phyloP scores from a whole-genome alignment of 768 basidiomycete species.

The Trichaptum fuscoviolaceum region DNA sequence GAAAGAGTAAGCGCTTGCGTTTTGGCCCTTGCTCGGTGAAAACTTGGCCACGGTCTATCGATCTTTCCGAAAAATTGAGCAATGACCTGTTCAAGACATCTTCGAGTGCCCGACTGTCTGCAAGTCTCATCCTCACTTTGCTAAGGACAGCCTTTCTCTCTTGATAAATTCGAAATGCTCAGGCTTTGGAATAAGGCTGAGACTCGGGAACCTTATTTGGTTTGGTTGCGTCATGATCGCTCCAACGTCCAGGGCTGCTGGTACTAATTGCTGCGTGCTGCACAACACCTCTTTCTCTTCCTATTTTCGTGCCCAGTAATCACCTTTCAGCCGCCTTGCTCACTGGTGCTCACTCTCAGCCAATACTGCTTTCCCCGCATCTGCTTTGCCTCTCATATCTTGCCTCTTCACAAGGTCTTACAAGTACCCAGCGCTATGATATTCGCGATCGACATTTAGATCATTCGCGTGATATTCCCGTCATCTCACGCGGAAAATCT shows the following conservation, averaged over 20 bases:
- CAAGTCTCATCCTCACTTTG: too few relatives aligned
- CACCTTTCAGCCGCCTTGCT: not conserved
- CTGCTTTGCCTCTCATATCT: not conserved
- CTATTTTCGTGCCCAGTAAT: not conserved
- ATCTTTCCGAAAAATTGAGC: too few relatives aligned
- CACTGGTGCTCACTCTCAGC: not conserved
- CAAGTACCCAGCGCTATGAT: not conserved
- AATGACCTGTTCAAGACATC: too few relatives aligned
- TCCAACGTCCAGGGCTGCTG: not conserved
- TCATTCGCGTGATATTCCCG: not conserved
- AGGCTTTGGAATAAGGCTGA: not conserved
- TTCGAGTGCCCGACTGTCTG: too few relatives aligned
- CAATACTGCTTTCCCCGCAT: constrained; percentile 20
- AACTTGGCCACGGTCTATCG: too few relatives aligned
- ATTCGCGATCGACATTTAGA: not conserved
- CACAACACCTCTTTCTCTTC: not conserved
- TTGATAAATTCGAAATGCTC: not conserved
- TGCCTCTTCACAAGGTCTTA: not conserved
- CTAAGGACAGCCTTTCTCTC: not conserved
- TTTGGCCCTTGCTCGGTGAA: too few relatives aligned
- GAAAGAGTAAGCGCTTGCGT: too few relatives aligned
- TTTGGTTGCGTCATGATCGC: not conserved
- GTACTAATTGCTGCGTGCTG: not conserved
- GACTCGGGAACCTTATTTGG: not conserved
- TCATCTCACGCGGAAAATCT: not conserved